Conservation (phyloP, 2,329 filamentous ascomycete species). For the Tolypocladium endophyticum region DNA sequence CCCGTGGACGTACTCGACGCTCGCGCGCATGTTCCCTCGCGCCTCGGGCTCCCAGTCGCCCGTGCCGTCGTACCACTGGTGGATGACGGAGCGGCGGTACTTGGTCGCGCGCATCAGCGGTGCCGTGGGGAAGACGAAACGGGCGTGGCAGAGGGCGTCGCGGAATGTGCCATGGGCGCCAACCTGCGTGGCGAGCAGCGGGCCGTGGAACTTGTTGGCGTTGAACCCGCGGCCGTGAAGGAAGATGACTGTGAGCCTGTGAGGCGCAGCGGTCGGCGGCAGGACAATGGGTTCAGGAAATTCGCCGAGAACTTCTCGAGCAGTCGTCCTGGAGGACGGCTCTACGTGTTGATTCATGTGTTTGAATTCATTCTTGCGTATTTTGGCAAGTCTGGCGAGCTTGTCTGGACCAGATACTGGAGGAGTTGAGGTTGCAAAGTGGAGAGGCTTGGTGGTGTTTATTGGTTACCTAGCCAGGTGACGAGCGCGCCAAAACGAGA, state of each 20-base stretch:
- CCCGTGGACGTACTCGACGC: slow-evolving; percentile 24
- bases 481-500: neutral
- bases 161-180: slow-evolving; percentile 12
- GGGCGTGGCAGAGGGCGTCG: slow-evolving; percentile 27
- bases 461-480: neutral
- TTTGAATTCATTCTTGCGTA: neutral
- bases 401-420: neutral
- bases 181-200: slow-evolving; percentile 22
- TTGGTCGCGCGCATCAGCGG: slow-evolving; percentile 20
- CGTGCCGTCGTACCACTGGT: slow-evolving; percentile 25
- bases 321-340: neutral
- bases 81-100: slow-evolving; percentile 20
- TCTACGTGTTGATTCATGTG: neutral
- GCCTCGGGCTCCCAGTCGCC: slow-evolving; percentile 22
- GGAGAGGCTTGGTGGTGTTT: neutral
- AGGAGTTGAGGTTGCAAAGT: neutral
- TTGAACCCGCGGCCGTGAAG: slow-evolving; percentile 39
- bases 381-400: neutral
- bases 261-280: slow-evolving; percentile 15
- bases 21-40: slow-evolving; percentile 27
- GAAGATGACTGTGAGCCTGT: slow-evolving; percentile 34
- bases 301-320: slow-evolving; percentile 6
- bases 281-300: slow-evolving; percentile 12
- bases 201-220: slow-evolving; percentile 26
- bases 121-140: slow-evolving; percentile 41